A percentile compares a stretch with the other conserved stretches of the same genome.
Evolutionary conservation across 148 eudicot species (phyloP).

Genomic region (Amaranthus hypochondriacus): DNA sequence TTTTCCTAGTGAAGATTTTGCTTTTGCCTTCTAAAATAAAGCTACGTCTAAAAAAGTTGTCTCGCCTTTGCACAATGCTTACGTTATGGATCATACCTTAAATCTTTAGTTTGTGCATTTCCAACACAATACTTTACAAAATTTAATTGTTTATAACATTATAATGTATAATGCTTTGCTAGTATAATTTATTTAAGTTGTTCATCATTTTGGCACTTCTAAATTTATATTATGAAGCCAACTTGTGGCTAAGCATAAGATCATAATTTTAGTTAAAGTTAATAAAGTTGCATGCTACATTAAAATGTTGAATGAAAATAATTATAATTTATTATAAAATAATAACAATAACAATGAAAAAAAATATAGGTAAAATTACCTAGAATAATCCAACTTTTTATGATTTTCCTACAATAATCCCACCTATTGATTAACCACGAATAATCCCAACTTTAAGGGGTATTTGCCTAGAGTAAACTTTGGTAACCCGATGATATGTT

Average conservation of each 20-base stretch:
- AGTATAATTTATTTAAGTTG: constrained; percentile 4
- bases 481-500: too few relatives aligned
- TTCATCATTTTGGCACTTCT: neutral
- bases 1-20: constrained; percentile 37
- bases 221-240: constrained; percentile 9
- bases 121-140: constrained; percentile 13
- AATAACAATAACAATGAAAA: too few relatives aligned
- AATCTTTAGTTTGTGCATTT: constrained; percentile 20
- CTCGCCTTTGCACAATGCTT: constrained; percentile 52
- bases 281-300: neutral
- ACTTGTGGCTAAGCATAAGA: constrained; percentile 5
- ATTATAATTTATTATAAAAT: too few relatives aligned
- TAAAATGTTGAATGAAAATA: too few relatives aligned
- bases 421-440: too few relatives aligned
- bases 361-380: too few relatives aligned
- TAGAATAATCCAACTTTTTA: too few relatives aligned
- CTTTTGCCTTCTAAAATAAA: constrained; percentile 25
- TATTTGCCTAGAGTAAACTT: too few relatives aligned
- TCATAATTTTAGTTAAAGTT: neutral
- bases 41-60: constrained; percentile 33
- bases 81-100: constrained; percentile 42
- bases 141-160: neutral
- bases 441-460: too few relatives aligned
- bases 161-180: constrained; percentile 5
- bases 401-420: too few relatives aligned